Base-by-base conservation (phyloP, 768 basidiomycete genomes). In the Leccinellum luteum region DNA sequence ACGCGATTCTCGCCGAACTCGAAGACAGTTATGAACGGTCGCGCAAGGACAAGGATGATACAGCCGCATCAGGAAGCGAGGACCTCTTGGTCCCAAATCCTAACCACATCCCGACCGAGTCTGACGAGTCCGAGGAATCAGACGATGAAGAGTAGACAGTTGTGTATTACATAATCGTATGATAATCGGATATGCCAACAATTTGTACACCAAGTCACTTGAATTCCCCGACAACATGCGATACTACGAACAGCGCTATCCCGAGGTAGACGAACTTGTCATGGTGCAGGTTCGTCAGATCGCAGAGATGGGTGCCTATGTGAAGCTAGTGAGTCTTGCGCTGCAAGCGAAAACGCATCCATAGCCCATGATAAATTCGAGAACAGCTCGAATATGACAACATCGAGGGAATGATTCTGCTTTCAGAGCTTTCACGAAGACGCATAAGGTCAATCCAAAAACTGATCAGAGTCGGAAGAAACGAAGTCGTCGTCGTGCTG, bases 201-300 rank as follows among this genome's bases (percentile, higher is more conserved):
- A 25, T 19, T 34, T 43, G 19, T 43, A 19, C 19, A 6, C 12
- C n/a, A n/a, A n/a, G 9, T 41, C n/a, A n/a, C 41, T 43, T 13
- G 41, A 43, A 19, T 43, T 19, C 5, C 0, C 41, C 41, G 12
- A 19, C 41, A 43, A 43, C 9, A 94, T 95, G 93, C 85, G 94
- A 38, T 98, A 93, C 75, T 97, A 96, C 74, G 87, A 92, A 72
- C 90, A 90, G 68, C 85, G 87, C 66, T 97, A 94, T 71, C 94
- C 94, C 27, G 92, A 98, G 74, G 92, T 97, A 61, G 96, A 99
- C 72, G 92, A 97, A 73, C 87, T 98, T 52, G 97, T 98, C 75
- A 98, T 98, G 96, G 97, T 99, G 13, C 95, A 98, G 71, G 97
- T 99, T 61, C 91, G 92, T 73, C 94, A 97, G 77, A 99, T 99